These are phyloP conservation scores for Tuber borchii DNA, from an alignment of 495 filamentous ascomycete species.

Conservation along the genomic window DNA sequence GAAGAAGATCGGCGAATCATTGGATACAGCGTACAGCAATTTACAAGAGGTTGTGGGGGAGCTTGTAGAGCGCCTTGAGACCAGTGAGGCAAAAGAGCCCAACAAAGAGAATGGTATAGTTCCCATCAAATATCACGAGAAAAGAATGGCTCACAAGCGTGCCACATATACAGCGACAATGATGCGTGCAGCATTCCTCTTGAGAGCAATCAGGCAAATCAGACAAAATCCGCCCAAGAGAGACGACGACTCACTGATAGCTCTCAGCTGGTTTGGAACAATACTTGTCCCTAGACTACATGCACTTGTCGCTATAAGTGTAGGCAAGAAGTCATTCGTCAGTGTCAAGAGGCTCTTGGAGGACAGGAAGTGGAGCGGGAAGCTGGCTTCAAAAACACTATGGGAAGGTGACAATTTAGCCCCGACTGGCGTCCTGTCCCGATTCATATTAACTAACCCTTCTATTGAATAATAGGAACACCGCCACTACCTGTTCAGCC, in stretches of 20 bases:
- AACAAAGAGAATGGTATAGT: constrained; percentile 15
- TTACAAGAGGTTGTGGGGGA: constrained; percentile 53
- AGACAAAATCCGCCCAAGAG: constrained; percentile 57
- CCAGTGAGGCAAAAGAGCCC: constrained; percentile 42
- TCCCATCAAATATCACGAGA: neutral
- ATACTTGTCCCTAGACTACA: constrained; percentile 42
- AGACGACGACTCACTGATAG: constrained; percentile 27
- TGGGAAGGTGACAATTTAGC: constrained; percentile 43
- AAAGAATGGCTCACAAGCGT: neutral
- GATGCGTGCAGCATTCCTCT: constrained; percentile 55
- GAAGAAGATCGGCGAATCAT: constrained; percentile 53
- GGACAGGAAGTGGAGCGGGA: constrained; percentile 34
- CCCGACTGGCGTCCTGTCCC: constrained; percentile 55
- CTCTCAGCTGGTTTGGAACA: constrained; percentile 42
- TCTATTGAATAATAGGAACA: constrained; percentile 41
- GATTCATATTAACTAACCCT: neutral
- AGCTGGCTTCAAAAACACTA: constrained; percentile 46
- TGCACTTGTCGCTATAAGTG: constrained; percentile 29
- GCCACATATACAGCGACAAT: constrained; percentile 7
- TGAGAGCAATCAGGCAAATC: constrained; percentile 71
- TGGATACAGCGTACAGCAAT: constrained; percentile 53
- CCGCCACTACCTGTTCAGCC: constrained; percentile 75
- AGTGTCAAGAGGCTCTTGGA: constrained; percentile 36
- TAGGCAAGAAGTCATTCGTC: constrained; percentile 34
- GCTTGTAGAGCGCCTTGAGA: constrained; percentile 43